Evolutionary conservation across 73 alveolate species (phyloP).

Genomic region (Symbiodinium pilosum): DNA sequence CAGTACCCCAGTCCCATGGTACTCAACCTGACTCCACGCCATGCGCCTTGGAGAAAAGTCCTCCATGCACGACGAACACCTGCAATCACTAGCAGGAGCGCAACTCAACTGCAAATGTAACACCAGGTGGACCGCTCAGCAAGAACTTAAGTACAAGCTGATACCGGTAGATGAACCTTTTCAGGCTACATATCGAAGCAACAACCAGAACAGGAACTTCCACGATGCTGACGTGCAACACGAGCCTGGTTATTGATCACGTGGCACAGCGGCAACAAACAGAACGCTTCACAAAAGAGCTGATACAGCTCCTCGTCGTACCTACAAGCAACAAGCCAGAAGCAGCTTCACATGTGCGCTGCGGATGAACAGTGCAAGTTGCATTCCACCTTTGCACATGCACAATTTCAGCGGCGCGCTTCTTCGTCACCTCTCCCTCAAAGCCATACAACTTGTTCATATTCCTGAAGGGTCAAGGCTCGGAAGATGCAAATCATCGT

Average conservation of each 20-base stretch:
- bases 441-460: conserved; percentile 98
- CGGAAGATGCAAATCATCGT: too few species aligned
- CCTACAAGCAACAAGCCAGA: not conserved
- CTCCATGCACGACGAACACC: conserved; percentile 98
- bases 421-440: conserved; percentile 98
- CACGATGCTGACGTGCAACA: too few species aligned
- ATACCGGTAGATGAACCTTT: too few species aligned
- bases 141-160: too few species aligned
- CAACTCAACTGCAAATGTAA: too few species aligned
- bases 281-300: conserved; percentile 97
- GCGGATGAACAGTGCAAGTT: not conserved
- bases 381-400: not conserved
- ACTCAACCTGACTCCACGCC: too few species aligned
- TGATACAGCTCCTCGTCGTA: conserved; percentile 97
- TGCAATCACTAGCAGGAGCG: not conserved
- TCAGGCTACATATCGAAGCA: too few species aligned
- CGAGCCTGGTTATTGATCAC: conserved; percentile 97
- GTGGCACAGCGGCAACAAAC: conserved; percentile 98
- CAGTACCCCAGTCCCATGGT: too few species aligned
- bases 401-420: conserved; percentile 26
- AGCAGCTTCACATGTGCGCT: not conserved
- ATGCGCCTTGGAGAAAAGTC: conserved; percentile 96
- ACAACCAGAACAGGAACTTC: too few species aligned
- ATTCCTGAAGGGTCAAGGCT: conserved; percentile 70
- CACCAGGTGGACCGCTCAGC: too few species aligned